Conservation (phyloP, 2,329 filamentous ascomycete genomes). For the Alternaria arborescens region DNA sequence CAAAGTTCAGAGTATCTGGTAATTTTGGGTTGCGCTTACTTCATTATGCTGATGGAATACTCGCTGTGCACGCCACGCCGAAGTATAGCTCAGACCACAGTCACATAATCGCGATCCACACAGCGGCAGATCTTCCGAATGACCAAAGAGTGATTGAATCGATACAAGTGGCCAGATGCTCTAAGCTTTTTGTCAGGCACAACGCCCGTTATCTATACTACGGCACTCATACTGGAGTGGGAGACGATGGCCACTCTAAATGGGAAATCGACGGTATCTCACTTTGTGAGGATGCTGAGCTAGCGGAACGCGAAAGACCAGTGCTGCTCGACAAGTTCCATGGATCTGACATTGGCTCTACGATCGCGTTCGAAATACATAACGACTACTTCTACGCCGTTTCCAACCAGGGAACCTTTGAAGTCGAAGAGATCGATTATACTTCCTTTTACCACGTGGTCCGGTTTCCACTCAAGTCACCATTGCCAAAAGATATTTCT, state of each 20-base stretch:
- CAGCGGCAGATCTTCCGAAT: constrained; percentile 23
- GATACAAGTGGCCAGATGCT: constrained; percentile 43
- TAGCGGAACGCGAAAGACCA: constrained; percentile 53
- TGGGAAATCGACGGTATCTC: constrained; percentile 67
- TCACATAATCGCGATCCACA: constrained; percentile 41
- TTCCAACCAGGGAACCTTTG: constrained; percentile 70
- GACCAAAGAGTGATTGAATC: constrained; percentile 49
- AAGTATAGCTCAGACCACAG: constrained; percentile 21
- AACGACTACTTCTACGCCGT: constrained; percentile 73
- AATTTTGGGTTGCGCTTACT: constrained; percentile 54
- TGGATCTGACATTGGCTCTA: constrained; percentile 71
- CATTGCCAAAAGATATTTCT: constrained; percentile 53
- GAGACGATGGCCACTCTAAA: constrained; percentile 64
- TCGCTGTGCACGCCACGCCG: constrained; percentile 36
- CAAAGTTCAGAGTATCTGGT: constrained; percentile 6
- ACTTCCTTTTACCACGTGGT: constrained; percentile 74
- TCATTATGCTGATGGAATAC: constrained; percentile 45
- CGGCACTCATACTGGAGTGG: constrained; percentile 67
- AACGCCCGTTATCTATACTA: constrained; percentile 69
- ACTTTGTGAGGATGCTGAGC: constrained; percentile 50
- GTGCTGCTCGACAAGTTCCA: constrained; percentile 67
- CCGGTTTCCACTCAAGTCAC: constrained; percentile 65
- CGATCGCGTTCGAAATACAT: constrained; percentile 76
- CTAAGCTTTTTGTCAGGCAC: constrained; percentile 73
- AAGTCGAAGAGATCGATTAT: constrained; percentile 71